A percentile compares a stretch with the other conserved stretches of the same genome.
These are phyloP conservation scores for Trametes meyenii DNA, from an alignment of 768 basidiomycete species.

Conservation along the genomic window DNA sequence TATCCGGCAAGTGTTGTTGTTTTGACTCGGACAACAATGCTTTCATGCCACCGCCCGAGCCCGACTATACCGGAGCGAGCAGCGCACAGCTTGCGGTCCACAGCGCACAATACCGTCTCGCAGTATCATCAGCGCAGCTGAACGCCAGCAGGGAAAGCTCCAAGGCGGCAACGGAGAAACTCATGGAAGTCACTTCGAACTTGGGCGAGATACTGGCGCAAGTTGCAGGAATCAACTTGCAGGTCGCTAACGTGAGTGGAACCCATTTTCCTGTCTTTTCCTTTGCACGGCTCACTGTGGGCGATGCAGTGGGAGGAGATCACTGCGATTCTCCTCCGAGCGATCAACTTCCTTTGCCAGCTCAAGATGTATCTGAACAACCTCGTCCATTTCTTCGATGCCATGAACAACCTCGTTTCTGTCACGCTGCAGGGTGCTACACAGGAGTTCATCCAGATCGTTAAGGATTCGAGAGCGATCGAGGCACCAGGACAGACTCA, in stretches of 20 bases:
- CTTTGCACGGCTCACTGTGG: no score
- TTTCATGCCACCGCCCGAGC: neutral
- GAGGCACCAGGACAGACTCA: neutral
- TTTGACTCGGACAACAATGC: neutral
- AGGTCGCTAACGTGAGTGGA: neutral
- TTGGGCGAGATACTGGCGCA: neutral
- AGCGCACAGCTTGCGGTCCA: neutral
- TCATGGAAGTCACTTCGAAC: slow-evolving; percentile 1
- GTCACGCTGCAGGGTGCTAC: neutral
- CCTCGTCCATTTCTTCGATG: slow-evolving; percentile 9
- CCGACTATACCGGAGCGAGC: neutral
- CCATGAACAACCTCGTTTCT: slow-evolving; percentile 1
- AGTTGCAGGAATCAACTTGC: neutral
- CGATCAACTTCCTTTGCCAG: slow-evolving; percentile 6
- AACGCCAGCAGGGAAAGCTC: slow-evolving; percentile 4
- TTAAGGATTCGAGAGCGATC: slow-evolving; percentile 1
- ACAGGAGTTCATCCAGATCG: slow-evolving; percentile 2
- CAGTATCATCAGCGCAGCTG: neutral
- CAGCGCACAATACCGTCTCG: neutral
- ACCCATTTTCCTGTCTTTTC: no score
- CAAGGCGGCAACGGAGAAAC: slow-evolving; percentile 1
- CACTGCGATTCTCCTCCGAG: neutral
- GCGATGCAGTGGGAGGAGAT: slow-evolving; percentile 4
- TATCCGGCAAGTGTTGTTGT: slow-evolving; percentile 10
- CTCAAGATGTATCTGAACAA: slow-evolving; percentile 6